Conservation (phyloP, 257 asterid species). For the Ilex aquifolium region DNA sequence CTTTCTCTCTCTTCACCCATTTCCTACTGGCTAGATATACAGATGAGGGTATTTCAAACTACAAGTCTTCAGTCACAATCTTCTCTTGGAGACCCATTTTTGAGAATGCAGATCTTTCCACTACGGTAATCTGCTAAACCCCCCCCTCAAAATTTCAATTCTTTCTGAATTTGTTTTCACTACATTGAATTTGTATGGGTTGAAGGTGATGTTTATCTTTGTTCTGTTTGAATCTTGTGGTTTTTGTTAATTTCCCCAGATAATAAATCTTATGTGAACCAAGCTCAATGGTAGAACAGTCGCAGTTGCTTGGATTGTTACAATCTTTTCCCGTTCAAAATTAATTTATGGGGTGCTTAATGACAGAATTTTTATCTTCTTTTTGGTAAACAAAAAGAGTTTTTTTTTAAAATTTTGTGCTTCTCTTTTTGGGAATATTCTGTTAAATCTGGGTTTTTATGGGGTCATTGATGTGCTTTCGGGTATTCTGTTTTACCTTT, state of each 20-base stretch:
- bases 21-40: conserved; percentile 84
- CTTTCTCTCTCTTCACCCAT: conserved; percentile 74
- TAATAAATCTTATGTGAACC: not conserved
- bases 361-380: too few relatives aligned
- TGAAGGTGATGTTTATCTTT: not conserved
- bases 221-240: not conserved
- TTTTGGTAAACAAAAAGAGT: too few relatives aligned
- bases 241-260: too few relatives aligned
- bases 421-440: conserved; percentile 5
- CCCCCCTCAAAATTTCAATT: conserved; percentile 25
- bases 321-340: not conserved
- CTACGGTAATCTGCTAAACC: conserved; percentile 39
- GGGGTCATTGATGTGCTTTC: conserved; percentile 9
- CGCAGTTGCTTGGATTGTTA: not conserved
- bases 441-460: conserved; percentile 16
- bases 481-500: too few relatives aligned
- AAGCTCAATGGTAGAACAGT: not conserved
- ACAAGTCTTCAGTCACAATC: conserved; percentile 76
- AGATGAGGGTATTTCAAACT: conserved; percentile 60
- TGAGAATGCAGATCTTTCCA: conserved; percentile 48
- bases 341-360: not conserved
- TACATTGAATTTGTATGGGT: conserved; percentile 1
- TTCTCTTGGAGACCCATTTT: conserved; percentile 90
- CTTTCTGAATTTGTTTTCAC: not conserved
- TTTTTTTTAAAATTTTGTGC: too few relatives aligned